Evolutionary conservation across 2,329 filamentous ascomycete genomes (phyloP).

Genomic region (Pyrenochaeta sp.): DNA sequence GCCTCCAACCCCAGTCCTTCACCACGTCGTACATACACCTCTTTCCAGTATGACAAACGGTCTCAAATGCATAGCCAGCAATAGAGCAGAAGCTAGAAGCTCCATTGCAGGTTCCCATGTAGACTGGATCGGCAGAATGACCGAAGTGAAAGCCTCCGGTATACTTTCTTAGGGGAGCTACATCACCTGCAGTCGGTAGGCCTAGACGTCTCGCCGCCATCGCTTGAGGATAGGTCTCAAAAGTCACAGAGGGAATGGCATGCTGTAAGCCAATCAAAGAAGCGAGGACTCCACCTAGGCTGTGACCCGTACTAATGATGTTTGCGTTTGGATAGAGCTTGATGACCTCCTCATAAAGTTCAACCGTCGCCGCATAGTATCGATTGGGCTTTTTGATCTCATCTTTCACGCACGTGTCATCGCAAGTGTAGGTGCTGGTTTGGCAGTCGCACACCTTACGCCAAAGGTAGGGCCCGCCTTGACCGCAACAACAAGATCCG

Average conservation of each 20-base stretch:
- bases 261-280: conserved; percentile 46
- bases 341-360: conserved; percentile 44
- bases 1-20: conserved; percentile 49
- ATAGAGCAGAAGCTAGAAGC: conserved; percentile 48
- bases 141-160: conserved; percentile 49
- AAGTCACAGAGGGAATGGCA: conserved; percentile 43
- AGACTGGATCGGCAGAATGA: conserved; percentile 47
- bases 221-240: conserved; percentile 49
- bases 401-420: conserved; percentile 44
- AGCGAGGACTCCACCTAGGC: conserved; percentile 46
- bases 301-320: conserved; percentile 47
- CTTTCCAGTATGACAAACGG: conserved; percentile 47
- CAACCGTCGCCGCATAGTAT: conserved; percentile 44
- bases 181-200: conserved; percentile 38
- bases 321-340: conserved; percentile 45
- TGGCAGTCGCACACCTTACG: conserved; percentile 46
- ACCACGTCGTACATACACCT: conserved; percentile 48
- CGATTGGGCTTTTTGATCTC: conserved; percentile 43
- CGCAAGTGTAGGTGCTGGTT: conserved; percentile 46
- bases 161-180: conserved; percentile 41
- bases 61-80: conserved; percentile 48
- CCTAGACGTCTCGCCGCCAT: conserved; percentile 45
- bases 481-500: conserved; percentile 48
- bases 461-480: conserved; percentile 48
- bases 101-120: conserved; percentile 49